Evolutionary conservation across 768 basidiomycete species (phyloP).

Genomic region (Trametes elegans): DNA sequence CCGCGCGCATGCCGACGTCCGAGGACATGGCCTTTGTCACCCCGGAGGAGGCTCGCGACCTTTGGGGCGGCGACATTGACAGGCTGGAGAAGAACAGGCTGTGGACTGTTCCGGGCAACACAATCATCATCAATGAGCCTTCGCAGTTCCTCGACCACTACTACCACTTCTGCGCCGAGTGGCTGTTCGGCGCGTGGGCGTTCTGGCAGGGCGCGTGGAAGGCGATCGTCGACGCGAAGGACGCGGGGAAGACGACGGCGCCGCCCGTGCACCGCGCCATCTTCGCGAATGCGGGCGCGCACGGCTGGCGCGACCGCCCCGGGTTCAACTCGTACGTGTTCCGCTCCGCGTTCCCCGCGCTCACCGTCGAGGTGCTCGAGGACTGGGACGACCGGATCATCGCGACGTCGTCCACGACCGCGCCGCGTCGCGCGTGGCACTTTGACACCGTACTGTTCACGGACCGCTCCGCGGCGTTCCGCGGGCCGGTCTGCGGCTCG

Average conservation of each 20-base stretch:
- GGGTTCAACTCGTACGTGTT: constrained; percentile 79
- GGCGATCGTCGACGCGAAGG: constrained; percentile 20
- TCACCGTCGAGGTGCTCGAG: constrained; percentile 61
- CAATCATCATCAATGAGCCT: constrained; percentile 71
- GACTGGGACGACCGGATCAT: constrained; percentile 70
- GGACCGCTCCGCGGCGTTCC: constrained; percentile 76
- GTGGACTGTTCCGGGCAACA: constrained; percentile 69
- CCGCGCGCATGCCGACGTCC: constrained; percentile 62
- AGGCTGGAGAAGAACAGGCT: constrained; percentile 45
- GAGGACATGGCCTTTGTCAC: constrained; percentile 61
- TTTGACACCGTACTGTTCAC: constrained; percentile 68
- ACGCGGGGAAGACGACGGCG: constrained; percentile 32
- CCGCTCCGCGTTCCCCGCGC: constrained; percentile 67
- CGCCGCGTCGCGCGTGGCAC: constrained; percentile 51
- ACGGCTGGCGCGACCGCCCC: constrained; percentile 73
- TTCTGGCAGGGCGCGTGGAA: constrained; percentile 60
- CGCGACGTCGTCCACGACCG: constrained; percentile 22
- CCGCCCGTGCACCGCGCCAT: constrained; percentile 67
- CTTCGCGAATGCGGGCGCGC: constrained; percentile 58
- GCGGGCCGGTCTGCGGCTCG: constrained; percentile 60
- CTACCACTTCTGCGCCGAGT: constrained; percentile 85
- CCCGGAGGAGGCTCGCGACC: constrained; percentile 52
- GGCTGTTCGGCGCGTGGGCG: constrained; percentile 72
- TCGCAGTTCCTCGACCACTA: constrained; percentile 80
- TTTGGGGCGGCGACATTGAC: constrained; percentile 52